Conservation (phyloP, 352 stramenopile genomes). For the Globisporangium uncinulatum region DNA sequence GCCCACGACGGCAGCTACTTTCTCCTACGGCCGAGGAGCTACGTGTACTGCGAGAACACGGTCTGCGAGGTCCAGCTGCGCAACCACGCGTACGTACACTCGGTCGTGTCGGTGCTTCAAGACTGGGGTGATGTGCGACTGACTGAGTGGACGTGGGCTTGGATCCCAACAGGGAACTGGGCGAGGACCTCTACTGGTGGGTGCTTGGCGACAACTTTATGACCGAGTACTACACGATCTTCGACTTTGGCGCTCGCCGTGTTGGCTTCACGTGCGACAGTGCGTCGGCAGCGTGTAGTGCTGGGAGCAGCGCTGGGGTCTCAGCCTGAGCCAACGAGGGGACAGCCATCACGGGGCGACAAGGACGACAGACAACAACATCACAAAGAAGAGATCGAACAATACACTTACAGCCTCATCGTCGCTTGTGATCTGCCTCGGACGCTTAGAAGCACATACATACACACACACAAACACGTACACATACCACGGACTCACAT, state of each 20-base stretch:
- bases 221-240: conserved; percentile 58
- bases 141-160: background rate
- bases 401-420: too few species aligned
- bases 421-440: too few species aligned
- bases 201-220: conserved; percentile 59
- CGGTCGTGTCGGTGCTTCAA: too few species aligned
- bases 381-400: too few species aligned
- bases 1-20: conserved; percentile 26
- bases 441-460: too few species aligned
- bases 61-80: conserved; percentile 40
- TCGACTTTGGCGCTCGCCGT: conserved; percentile 35
- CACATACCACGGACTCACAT: background rate
- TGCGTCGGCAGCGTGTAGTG: conserved; percentile 12
- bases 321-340: background rate
- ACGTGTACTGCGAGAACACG: conserved; percentile 27
- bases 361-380: background rate
- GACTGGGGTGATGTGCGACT: background rate
- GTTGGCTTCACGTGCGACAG: conserved; percentile 44
- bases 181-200: conserved; percentile 47
- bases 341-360: background rate
- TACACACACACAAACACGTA: background rate
- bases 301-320: background rate
- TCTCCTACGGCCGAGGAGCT: conserved; percentile 29
- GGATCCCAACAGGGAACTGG: conserved; percentile 19
- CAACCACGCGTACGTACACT: conserved; percentile 26